Percentiles rank a stretch among this genome's conserved stretches.
Evolutionary conservation across 116 monocot genomes (phyloP).

Genomic region (Phalaenopsis hybrid): DNA sequence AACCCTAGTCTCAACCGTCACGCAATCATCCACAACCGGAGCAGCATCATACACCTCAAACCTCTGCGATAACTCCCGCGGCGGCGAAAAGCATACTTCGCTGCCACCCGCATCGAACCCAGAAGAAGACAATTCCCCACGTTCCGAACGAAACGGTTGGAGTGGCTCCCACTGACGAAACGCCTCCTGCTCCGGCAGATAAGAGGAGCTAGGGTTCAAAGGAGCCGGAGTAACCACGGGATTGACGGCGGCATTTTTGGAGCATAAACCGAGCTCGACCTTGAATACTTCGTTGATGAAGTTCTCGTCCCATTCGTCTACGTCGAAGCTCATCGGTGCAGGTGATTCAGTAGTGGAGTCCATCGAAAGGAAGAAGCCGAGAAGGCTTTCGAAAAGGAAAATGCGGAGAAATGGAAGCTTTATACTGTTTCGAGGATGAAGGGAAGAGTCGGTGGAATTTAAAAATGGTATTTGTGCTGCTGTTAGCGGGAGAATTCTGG

Average conservation of each 20-base stretch:
- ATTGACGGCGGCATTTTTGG: slow-evolving; percentile 17
- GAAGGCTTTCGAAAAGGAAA: neutral
- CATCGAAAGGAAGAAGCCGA: neutral
- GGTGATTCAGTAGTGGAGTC: neutral
- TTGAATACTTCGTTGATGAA: slow-evolving; percentile 25
- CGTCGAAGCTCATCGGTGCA: neutral
- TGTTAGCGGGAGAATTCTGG: neutral
- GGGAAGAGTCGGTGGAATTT: neutral
- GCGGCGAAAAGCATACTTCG: slow-evolving; percentile 49
- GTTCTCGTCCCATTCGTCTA: slow-evolving; percentile 35
- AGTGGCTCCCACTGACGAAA: neutral
- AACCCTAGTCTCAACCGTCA: slow-evolving; percentile 12
- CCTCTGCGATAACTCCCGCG: slow-evolving; percentile 62
- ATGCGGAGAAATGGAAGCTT: neutral
- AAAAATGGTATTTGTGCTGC: neutral
- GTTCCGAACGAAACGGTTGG: neutral
- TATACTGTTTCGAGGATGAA: neutral
- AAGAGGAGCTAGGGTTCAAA: neutral
- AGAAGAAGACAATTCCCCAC: neutral
- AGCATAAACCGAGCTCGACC: slow-evolving; percentile 21
- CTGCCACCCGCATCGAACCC: slow-evolving; percentile 4
- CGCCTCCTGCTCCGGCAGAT: neutral
- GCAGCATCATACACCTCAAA: slow-evolving; percentile 8
- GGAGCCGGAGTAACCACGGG: slow-evolving; percentile 8
- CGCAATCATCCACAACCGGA: slow-evolving; percentile 11